Evolutionary conservation across 2,329 filamentous ascomycete species (phyloP), one percentile per base, ranked within the genome.

Genomic region (Dactylellina cionopaga): DNA sequence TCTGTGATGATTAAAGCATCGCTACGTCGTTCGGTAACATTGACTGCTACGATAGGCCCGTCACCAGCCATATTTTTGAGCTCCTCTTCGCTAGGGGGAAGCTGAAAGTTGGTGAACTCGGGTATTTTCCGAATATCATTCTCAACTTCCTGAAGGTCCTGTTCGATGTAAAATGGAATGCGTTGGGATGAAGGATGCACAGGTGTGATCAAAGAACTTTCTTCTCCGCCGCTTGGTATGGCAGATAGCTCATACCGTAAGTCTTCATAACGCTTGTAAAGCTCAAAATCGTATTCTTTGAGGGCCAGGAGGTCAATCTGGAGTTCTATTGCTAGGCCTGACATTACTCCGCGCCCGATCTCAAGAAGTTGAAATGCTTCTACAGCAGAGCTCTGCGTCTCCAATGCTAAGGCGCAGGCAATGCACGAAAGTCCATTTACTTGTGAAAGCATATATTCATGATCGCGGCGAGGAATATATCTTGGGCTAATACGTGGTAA

Each of bases 1-100:
- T 41, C 9, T 6, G 69, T 74, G 9, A 74, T 59, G 17, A 75
- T 62, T 5, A 75, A 22, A 2, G 73, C 74, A 55, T 74, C 62
- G 41, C 41, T 62, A 13, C 63, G n/a, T 4, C 43, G 37, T n/a
- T 51, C 39, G 5, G 49, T 54, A 7, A 52, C 4, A 39, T 73
- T 74, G 35, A 75, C 69, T 25, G 47, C 47, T 7, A 75, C 69
- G 1, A 75, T 22, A 7, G 54, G 37, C 39, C 54, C 39, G 13
- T 59, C 39, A 1, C 6, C 33, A 46, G 54, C 54, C 13, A 59
- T 3, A 3, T 2, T 17, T 25, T 59, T 59, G 9, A 59, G 39
- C 1, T 46, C 54, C 17, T 59, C 54, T 11, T 13, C 2, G 4
- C 19, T 13, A 15, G 39, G 54, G 6, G 54, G 54, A 25, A 59